Conservation (phyloP, 345 rosid species). For the Eucalyptus tenuipes region DNA sequence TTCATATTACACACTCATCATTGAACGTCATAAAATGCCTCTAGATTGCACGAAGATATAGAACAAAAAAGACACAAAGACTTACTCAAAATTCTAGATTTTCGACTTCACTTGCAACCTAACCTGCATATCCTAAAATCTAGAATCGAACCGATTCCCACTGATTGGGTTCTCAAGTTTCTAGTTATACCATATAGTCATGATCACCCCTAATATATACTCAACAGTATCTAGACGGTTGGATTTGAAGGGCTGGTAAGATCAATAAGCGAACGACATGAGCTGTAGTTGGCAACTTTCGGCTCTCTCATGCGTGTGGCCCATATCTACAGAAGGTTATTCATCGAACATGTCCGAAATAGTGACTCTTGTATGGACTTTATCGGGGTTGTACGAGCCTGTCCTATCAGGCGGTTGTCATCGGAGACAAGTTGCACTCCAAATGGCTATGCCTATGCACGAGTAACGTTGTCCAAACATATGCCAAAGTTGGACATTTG, state of each 20-base stretch:
- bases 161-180: fast-evolving
- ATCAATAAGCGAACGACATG: background rate
- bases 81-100: fast-evolving
- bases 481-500: background rate
- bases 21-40: fast-evolving
- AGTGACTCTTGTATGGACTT: background rate
- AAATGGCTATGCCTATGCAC: background rate
- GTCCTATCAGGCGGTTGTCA: background rate
- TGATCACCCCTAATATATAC: too few species aligned
- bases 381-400: background rate
- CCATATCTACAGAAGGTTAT: background rate
- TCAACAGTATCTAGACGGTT: background rate
- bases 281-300: background rate
- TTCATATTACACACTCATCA: too few species aligned
- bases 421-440: background rate
- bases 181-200: too few species aligned
- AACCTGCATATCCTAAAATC: fast-evolving
- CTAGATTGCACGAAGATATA: too few species aligned
- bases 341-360: background rate
- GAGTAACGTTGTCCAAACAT: background rate
- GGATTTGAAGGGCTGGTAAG: background rate
- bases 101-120: fast-evolving
- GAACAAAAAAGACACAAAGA: too few species aligned
- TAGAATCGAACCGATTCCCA: fast-evolving
- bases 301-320: background rate